phyloP scores from a whole-genome alignment of 176 grass and related monocot genomes.

The Olyra latifolia region DNA sequence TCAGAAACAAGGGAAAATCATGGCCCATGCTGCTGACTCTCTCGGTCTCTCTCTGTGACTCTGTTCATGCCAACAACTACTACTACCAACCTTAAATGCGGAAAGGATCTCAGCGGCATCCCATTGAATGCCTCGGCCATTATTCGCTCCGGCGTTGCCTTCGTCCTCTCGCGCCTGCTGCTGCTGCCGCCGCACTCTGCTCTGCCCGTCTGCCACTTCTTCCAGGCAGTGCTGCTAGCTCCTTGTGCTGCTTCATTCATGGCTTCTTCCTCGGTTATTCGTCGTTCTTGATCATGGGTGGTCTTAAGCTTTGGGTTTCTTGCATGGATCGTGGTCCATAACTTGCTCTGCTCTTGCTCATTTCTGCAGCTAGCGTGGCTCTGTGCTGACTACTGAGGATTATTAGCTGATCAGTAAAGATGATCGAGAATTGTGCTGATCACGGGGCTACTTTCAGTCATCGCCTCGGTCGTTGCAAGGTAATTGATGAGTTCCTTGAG shows the following conservation, averaged over 20 bases:
- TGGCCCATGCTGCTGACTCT: background rate
- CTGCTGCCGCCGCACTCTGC: background rate
- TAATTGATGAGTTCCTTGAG: slow-evolving; percentile 11
- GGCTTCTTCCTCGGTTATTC: too few relatives aligned
- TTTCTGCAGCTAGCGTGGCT: background rate
- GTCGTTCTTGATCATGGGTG: background rate
- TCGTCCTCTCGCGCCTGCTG: background rate
- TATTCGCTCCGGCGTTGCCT: background rate
- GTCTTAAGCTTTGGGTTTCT: background rate
- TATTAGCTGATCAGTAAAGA: background rate
- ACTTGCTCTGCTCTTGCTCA: background rate
- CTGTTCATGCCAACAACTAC: background rate
- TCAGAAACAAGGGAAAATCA: slow-evolving; percentile 20
- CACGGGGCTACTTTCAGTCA: background rate
- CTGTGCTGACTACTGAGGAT: background rate
- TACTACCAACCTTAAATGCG: slow-evolving; percentile 8
- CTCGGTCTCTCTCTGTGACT: too few relatives aligned
- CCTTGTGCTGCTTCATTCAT: background rate
- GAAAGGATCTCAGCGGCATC: background rate
- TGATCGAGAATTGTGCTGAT: background rate
- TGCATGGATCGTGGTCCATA: background rate
- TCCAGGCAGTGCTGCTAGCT: background rate
- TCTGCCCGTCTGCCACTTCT: background rate
- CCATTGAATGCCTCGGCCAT: background rate
- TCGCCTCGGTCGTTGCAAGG: background rate